Evolutionary conservation across 2,329 filamentous ascomycete genomes (phyloP), one percentile per base, ranked within the genome.

Genomic region (Penicillium sp.): DNA sequence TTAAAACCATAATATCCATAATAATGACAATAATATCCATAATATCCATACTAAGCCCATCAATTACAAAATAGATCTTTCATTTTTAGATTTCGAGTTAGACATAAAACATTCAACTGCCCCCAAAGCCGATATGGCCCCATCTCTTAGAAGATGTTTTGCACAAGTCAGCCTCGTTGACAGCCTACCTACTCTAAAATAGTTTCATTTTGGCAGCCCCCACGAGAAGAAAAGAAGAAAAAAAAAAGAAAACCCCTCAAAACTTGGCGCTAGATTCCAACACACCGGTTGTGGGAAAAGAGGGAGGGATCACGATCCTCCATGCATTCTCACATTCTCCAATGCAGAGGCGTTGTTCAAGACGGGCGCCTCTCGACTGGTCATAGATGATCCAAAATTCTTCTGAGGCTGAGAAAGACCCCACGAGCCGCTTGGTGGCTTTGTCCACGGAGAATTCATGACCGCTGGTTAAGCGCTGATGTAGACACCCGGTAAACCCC

Each of bases 381-480:
- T 54, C 33, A 47, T 25, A 38, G 58, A 27, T 50, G 40, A 25
- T 31, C 53, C 27, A 50, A 37, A 42, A 42, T 38, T 50, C 29
- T 35, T 55, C 25, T 52, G 65, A 67, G 65, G 65, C 65, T 67
- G 65, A 67, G 59, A 60, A 60, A 56, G 29, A 35, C 50, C 54
- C 62, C 62, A 58, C 62, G 62, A 60, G 55, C 57, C 50, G 59
- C 54, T 53, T 52, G 41, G 58, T 59, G 59, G 60, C 58, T 60
- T 58, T 58, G 51, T 45, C 47, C 38, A 57, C 62, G 64, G 62
- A 62, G 61, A 59, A 62, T 67, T 64, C 58, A 61, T 42, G 60
- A 46, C 65, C 64, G 59, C n/a, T 67, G 54, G 61, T 65, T 67
- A 67, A 65, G 64, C 65, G 65, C 65, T 50, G 61, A 56, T 53